These are phyloP conservation scores for Cyclotella baltica DNA, from an alignment of 108 stramenopile genomes.

Conservation along the genomic window DNA sequence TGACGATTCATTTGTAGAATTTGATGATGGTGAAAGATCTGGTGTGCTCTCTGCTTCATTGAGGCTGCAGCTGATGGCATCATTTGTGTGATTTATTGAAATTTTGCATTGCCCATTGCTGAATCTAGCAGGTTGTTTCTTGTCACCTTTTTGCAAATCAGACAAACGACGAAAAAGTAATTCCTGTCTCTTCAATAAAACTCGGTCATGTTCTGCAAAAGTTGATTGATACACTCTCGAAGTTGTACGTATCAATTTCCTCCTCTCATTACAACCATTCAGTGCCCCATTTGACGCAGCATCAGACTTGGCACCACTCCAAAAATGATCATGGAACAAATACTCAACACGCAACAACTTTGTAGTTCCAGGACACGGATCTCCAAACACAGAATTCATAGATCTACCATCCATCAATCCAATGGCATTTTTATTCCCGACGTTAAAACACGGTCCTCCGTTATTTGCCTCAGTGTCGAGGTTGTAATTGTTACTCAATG, in stretches of 20 bases:
- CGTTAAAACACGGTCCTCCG: slow-evolving; percentile 6
- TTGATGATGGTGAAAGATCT: neutral
- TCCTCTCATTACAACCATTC: neutral
- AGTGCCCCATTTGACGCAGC: neutral
- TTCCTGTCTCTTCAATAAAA: slow-evolving; percentile 54
- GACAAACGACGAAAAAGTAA: slow-evolving; percentile 16
- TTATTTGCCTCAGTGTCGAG: neutral
- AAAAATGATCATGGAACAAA: slow-evolving; percentile 37
- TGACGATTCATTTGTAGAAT: neutral
- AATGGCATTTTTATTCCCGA: slow-evolving; percentile 11
- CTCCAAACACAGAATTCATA: slow-evolving; percentile 78
- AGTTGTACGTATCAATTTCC: slow-evolving; percentile 15
- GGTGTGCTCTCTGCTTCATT: neutral
- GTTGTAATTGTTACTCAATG: slow-evolving; percentile 13
- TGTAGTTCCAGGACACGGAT: slow-evolving; percentile 76
- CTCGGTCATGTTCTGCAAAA: slow-evolving; percentile 71
- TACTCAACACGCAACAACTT: slow-evolving; percentile 62
- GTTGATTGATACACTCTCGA: slow-evolving; percentile 56
- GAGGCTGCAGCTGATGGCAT: too few species aligned
- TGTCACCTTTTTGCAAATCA: neutral
- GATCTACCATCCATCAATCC: slow-evolving; percentile 47
- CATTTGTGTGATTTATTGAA: neutral
- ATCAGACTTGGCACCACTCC: neutral
- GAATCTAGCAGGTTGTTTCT: neutral
- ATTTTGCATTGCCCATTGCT: neutral